These are phyloP conservation scores for Salpingoeca rosetta DNA, from an alignment of 78 protist genomes.

Conservation along the genomic window DNA sequence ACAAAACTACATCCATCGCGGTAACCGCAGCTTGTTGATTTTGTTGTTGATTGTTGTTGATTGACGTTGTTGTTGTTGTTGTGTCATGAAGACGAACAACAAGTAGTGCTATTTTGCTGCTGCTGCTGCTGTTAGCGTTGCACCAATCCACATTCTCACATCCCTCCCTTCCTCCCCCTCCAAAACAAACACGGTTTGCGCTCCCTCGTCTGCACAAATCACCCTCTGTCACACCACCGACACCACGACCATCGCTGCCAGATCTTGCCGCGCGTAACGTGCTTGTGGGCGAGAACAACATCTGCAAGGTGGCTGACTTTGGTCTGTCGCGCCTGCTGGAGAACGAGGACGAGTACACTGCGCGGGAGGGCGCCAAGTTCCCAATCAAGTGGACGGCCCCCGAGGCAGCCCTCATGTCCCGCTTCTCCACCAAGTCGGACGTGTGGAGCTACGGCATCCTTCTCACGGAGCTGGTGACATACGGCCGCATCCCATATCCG, in stretches of 20 bases:
- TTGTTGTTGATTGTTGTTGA: too few relatives aligned
- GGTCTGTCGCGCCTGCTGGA: conserved; percentile 28
- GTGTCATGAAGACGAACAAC: too few relatives aligned
- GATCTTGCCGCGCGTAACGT: conserved; percentile 47
- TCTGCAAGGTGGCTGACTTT: conserved; percentile 37
- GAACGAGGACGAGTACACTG: conserved; percentile 18
- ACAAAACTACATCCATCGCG: conserved; percentile 13
- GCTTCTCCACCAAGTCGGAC: conserved; percentile 11
- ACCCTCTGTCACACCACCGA: too few relatives aligned
- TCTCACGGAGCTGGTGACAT: conserved; percentile 24
- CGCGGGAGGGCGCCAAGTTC: conserved; percentile 37
- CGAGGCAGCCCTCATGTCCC: not conserved
- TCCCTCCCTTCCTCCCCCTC: too few relatives aligned
- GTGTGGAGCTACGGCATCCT: conserved; percentile 22
- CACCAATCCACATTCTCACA: too few relatives aligned
- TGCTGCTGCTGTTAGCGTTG: too few relatives aligned
- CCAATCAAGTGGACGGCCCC: conserved; percentile 55
- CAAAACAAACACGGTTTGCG: too few relatives aligned
- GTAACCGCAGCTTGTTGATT: too few relatives aligned
- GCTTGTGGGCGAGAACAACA: conserved; percentile 8
- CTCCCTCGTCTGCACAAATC: too few relatives aligned
- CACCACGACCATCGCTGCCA: too few relatives aligned
- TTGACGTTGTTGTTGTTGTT: too few relatives aligned
- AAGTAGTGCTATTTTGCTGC: too few relatives aligned
- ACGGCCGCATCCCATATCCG: conserved; percentile 36